Conservation (phyloP, 306 rosid genomes). For the Acacia crassicarpa region DNA sequence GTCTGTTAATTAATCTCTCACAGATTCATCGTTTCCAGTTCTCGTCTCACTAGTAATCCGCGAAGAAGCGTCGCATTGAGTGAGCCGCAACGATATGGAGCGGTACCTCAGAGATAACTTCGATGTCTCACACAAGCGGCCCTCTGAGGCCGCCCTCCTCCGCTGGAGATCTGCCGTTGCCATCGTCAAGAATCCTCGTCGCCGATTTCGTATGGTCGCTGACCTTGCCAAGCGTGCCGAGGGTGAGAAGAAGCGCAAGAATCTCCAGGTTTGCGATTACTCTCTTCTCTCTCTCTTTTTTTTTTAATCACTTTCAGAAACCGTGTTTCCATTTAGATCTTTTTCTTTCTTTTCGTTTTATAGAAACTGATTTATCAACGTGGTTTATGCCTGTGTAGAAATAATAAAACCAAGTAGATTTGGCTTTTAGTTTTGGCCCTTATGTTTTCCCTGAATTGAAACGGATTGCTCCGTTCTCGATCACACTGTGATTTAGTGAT, state of each 20-base stretch:
- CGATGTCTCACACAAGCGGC: conserved; percentile 55
- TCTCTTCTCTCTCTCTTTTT: not conserved
- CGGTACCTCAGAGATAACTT: conserved; percentile 71
- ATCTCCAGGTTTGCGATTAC: conserved; percentile 52
- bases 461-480: not conserved
- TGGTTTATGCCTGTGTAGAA: not conserved
- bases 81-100: conserved; percentile 44
- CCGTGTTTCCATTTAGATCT: not conserved
- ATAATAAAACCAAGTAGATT: not conserved
- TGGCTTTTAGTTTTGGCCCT: not conserved
- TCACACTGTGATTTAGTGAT: not conserved
- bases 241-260: conserved; percentile 53
- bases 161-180: conserved; percentile 91
- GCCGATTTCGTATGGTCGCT: conserved; percentile 91
- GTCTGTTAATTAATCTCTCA: not conserved
- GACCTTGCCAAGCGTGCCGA: conserved; percentile 86
- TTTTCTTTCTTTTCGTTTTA: not conserved
- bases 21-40: not conserved
- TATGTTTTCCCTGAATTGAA: not conserved
- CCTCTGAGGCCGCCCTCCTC: conserved; percentile 56
- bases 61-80: not conserved
- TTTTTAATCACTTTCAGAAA: not conserved
- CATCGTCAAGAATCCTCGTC: conserved; percentile 84
- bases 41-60: not conserved
- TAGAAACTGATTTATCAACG: not conserved